A percentile compares a stretch with the other conserved stretches of the same genome.
Conservation (phyloP, 75 land plant genomes). For the Azolla pinnata region DNA sequence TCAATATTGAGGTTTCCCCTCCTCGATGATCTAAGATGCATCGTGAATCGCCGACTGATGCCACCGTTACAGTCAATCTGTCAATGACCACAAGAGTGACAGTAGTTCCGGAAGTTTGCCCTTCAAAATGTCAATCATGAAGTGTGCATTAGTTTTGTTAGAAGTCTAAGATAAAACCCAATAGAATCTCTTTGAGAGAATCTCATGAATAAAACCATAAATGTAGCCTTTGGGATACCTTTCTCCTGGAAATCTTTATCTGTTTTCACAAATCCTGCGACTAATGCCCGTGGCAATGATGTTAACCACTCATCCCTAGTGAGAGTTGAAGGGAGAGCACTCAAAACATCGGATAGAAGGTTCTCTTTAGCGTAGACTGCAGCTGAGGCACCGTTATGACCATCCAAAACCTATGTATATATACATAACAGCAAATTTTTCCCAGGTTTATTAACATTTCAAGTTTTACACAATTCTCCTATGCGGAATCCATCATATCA, state of each 20-base stretch:
- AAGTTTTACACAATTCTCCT: too few species aligned
- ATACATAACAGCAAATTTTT: neutral
- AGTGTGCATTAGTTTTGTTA: too few species aligned
- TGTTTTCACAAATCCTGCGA: conserved; percentile 93
- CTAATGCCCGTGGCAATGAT: conserved; percentile 84
- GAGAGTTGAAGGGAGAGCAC: conserved; percentile 72
- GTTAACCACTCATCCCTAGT: conserved; percentile 86
- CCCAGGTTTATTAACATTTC: too few species aligned
- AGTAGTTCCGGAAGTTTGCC: conserved; percentile 72
- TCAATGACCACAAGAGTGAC: conserved; percentile 75
- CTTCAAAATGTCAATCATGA: too few species aligned
- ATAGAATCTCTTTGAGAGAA: too few species aligned
- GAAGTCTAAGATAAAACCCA: too few species aligned
- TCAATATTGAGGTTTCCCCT: conserved; percentile 50
- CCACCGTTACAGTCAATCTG: conserved; percentile 67
- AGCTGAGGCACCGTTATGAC: conserved; percentile 92
- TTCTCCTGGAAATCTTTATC: conserved; percentile 84
- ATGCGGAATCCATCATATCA: too few species aligned
- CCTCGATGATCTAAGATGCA: conserved; percentile 72
- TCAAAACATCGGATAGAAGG: conserved; percentile 69
- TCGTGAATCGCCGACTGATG: conserved; percentile 81
- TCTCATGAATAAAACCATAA: too few species aligned
- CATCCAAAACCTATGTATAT: conserved; percentile 76
- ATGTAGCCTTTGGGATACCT: too few species aligned
- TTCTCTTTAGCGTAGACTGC: conserved; percentile 89